A percentile compares a stretch with the other conserved stretches of the same genome.
phyloP scores from a whole-genome alignment of 116 monocot genomes.

The Posidonia oceanica region DNA sequence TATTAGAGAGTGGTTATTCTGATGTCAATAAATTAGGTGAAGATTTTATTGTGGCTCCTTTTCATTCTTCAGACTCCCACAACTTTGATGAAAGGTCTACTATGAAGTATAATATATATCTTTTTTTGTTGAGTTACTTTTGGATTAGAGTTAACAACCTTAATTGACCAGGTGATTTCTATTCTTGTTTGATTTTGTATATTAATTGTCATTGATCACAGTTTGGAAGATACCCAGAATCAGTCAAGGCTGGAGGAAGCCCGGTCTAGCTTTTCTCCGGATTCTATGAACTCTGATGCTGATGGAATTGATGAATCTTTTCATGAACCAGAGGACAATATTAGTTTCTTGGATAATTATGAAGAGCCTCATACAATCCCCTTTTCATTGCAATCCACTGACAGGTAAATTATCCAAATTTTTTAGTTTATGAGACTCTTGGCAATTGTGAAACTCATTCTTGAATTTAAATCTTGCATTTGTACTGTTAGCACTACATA shows the following conservation, averaged over 20 bases:
- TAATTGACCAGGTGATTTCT: not conserved
- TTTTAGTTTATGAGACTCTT: not conserved
- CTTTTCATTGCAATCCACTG: not conserved
- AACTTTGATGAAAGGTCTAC: constrained; percentile 1
- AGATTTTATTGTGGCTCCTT: constrained; percentile 7
- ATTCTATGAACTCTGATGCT: not conserved
- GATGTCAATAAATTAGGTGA: constrained; percentile 1
- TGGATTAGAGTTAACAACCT: not conserved
- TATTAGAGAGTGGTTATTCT: constrained; percentile 1
- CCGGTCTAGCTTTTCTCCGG: not conserved
- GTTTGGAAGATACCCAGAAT: not conserved
- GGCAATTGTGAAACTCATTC: not conserved
- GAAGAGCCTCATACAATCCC: not conserved
- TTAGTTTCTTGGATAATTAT: not conserved
- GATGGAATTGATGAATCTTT: constrained; percentile 1
- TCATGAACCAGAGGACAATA: constrained; percentile 1
- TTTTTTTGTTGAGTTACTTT: not conserved
- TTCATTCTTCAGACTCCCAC: constrained; percentile 4
- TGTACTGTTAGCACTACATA: not conserved
- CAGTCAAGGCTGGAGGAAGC: not conserved
- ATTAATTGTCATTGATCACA: not conserved
- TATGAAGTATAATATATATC: not conserved
- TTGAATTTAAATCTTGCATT: not conserved
- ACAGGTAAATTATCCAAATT: not conserved
- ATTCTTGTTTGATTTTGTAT: not conserved